A percentile compares a stretch with the other conserved stretches of the same genome.
These are phyloP conservation scores for Mycena citricolor DNA, from an alignment of 1,284 basidiomycete genomes.

Conservation along the genomic window DNA sequence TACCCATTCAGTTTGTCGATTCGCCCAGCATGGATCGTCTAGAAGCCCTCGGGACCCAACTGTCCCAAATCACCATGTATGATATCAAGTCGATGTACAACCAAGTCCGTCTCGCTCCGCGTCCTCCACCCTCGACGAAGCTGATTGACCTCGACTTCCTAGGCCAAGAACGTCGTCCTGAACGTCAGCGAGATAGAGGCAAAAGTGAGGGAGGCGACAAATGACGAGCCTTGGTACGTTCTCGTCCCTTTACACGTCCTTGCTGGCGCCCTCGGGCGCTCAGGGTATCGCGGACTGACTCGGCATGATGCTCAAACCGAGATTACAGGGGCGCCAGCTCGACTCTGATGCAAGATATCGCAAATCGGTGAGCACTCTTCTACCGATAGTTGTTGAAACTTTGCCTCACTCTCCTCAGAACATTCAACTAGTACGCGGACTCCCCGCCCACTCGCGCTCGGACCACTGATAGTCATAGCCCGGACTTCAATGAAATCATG, in stretches of 20 bases:
- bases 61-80: slow-evolving; percentile 83
- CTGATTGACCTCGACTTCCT: slow-evolving; percentile 5
- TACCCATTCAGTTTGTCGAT: no score
- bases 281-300: neutral
- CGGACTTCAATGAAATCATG: slow-evolving; percentile 99
- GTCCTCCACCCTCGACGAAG: slow-evolving; percentile 7
- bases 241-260: neutral
- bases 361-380: slow-evolving; percentile 72
- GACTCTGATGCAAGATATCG: slow-evolving; percentile 98
- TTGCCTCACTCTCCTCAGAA: slow-evolving; percentile 45
- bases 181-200: slow-evolving; percentile 98
- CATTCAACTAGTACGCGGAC: slow-evolving; percentile 72
- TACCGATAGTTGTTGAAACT: slow-evolving; percentile 6
- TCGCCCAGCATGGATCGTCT: slow-evolving; percentile 51
- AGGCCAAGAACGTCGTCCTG: slow-evolving; percentile 89
- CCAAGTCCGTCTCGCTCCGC: slow-evolving; percentile 53
- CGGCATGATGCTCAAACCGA: slow-evolving; percentile 9
- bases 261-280: neutral
- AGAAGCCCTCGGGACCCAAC: slow-evolving; percentile 63
- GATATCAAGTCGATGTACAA: slow-evolving; percentile 94
- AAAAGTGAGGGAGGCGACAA: slow-evolving; percentile 96
- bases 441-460: neutral
- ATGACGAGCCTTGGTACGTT: slow-evolving; percentile 93
- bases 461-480: slow-evolving; percentile 49
- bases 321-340: slow-evolving; percentile 98